Base-by-base conservation (phyloP, 1,139 yeast genomes). In the Suhomyces ambrosiae region DNA sequence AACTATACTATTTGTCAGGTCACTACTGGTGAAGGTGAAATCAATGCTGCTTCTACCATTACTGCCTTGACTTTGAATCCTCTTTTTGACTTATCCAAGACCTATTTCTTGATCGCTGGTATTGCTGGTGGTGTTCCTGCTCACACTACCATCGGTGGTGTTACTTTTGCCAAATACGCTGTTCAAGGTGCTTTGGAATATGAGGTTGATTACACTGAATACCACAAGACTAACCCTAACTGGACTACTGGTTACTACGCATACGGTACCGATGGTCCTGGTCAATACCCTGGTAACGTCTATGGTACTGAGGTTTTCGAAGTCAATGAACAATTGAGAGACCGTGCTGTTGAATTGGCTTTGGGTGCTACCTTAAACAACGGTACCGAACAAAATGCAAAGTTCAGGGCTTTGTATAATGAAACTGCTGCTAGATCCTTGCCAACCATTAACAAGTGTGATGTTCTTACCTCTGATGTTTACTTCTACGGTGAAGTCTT, bases 241-340 rank as follows among this genome's bases (percentile, higher is more conserved):
- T 80, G 86, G 86, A 61, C 77, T 22, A 65, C 79, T 26, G 85
- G 86, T 8, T 80, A 79, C 62, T 78, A 68, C 58, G 71, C 79
- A 14, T 78, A 68, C 49, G 85, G 82, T 23, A 67, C 82, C 21
- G 60, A 69, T 32, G 58, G 61, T 45, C 79, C 80, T 38, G 65
- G 63, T 50, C 58, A 68, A 38, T 78, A 78, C 57, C 86, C 86
- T 30, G 68, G 49, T 12, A 67, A 67, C 35, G 77, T 76, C 40
- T 80, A 80, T 50, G 87, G 86, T 24, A 72, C 84, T 23, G 86
- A 80, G 59, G 80, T 80, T 10, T 80, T 79, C 49, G 86, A 80
- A 61, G 62, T 81, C 45, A 81, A 81, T 59, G 80, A 64, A 43
- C 69, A 67, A 31, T 68, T 81, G 50, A 70, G 84, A 62, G 76